Conservation (phyloP, 345 rosid genomes). For the Mallotus nudiflorus region DNA sequence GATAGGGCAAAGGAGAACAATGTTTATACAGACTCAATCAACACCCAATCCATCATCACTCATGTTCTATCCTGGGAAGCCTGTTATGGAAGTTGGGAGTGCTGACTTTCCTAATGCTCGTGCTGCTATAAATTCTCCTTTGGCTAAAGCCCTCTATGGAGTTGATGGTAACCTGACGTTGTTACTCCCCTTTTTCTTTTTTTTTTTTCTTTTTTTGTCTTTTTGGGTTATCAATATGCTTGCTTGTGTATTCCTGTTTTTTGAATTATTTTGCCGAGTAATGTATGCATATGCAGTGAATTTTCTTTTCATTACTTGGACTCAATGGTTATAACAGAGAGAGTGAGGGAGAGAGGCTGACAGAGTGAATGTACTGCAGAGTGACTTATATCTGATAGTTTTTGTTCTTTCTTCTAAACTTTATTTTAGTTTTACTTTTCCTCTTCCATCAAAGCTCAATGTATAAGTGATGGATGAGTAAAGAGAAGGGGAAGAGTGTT, state of each 20-base stretch:
- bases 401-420: not conserved
- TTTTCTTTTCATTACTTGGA: too few relatives aligned
- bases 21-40: constrained; percentile 88
- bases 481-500: not conserved
- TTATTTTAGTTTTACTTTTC: not conserved
- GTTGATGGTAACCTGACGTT: constrained; percentile 58
- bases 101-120: constrained; percentile 89
- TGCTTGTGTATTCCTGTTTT: not conserved
- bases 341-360: too few relatives aligned
- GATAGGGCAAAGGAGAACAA: constrained; percentile 83
- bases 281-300: too few relatives aligned
- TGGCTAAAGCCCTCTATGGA: constrained; percentile 73
- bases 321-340: too few relatives aligned
- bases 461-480: not conserved
- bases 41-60: constrained; percentile 97
- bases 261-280: not conserved
- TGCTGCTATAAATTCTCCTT: constrained; percentile 66
- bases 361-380: too few relatives aligned
- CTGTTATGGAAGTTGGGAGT: constrained; percentile 92
- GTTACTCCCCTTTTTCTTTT: not conserved
- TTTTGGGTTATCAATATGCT: too few relatives aligned
- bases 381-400: too few relatives aligned
- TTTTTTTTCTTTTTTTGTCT: too few relatives aligned
- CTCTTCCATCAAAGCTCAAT: too few relatives aligned
- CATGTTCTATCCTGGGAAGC: constrained; percentile 91